Base-by-base conservation (phyloP, 2,329 filamentous ascomycete genomes). In the Cercospora nicotianae region DNA sequence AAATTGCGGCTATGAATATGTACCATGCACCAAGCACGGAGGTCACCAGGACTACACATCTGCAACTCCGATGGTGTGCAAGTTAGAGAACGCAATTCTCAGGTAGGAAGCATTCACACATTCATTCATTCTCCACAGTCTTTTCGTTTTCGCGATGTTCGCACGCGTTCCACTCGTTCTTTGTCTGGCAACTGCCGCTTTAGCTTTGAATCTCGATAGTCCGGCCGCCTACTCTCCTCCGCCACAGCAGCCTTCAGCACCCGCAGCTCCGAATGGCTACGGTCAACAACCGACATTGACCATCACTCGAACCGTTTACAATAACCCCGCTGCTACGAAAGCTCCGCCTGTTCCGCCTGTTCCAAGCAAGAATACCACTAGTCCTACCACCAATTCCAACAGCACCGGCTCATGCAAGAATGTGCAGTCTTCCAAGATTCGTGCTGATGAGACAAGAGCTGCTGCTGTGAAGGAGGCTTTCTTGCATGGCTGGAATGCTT, bases 391-490 rank as follows among this genome's bases (percentile, higher is more conserved):
- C 18, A 33, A 9, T 5, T 23, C 33, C 7, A 33, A 13, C 28
- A 20, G 39, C 12, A 58, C 31, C 9, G 31, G 60, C 23, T 63
- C 67, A 6, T 68, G 69, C 64, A 70, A 70, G 64, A 68, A 70
- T 33, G 64, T 70, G 3, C 66, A 68, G 42, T 58, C 69, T 8
- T n/a, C 53, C 12, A 58, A 59, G 12, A 30, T 60, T 7, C 18
- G 20, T 6, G 66, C 64, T n/a, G 62, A 70, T 36, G 13, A 42
- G 6, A 23, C 28, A 31, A 63, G 57, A 57, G 70, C 70, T 13
- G 69, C 68, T 18, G 70, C 68, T 23, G 57, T 72, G 28, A 66
- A 66, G 18, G 68, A 70, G 30, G 67, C 67, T 30, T 71, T 72
- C 45, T 55, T 64, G 28, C 66, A 68, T 62, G 70, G 66, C 9